Conservation (phyloP, 1,139 yeast species). For the Pichia sp. region DNA sequence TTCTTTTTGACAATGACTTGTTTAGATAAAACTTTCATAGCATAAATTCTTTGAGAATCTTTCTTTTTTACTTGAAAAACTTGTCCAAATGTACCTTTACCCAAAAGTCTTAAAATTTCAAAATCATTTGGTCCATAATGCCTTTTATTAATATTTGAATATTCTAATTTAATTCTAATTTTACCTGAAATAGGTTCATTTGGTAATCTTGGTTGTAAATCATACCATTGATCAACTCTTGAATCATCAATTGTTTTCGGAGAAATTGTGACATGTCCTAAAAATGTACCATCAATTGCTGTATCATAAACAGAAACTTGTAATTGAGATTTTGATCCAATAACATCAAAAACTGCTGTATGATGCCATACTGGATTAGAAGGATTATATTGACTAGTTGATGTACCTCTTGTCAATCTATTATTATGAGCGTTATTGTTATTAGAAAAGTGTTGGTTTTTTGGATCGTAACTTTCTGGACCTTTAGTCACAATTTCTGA, state of each 20-base stretch:
- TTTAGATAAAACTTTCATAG: slow-evolving; percentile 93
- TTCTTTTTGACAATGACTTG: slow-evolving; percentile 93
- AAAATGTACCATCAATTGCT: slow-evolving; percentile 69
- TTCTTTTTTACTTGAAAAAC: slow-evolving; percentile 90
- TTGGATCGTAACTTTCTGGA: slow-evolving; percentile 49
- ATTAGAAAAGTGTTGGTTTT: slow-evolving; percentile 1
- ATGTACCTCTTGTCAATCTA: slow-evolving; percentile 12
- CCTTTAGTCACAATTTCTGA: slow-evolving; percentile 86
- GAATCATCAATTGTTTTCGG: slow-evolving; percentile 53
- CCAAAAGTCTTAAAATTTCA: slow-evolving; percentile 80
- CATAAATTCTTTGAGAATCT: slow-evolving; percentile 86
- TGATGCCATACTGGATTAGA: slow-evolving; percentile 84
- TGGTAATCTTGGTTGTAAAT: slow-evolving; percentile 62
- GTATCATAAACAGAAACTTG: slow-evolving; percentile 88
- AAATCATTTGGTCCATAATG: slow-evolving; percentile 92
- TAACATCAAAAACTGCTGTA: slow-evolving; percentile 86
- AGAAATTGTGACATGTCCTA: slow-evolving; percentile 74
- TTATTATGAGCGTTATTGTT: slow-evolving; percentile 6
- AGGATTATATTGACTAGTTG: slow-evolving; percentile 30
- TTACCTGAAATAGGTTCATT: slow-evolving; percentile 78
- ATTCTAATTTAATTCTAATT: slow-evolving; percentile 68
- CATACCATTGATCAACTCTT: slow-evolving; percentile 60
- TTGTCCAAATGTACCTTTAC: slow-evolving; percentile 97
- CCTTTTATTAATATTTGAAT: slow-evolving; percentile 60
- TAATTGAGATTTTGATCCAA: slow-evolving; percentile 73